Conservation (phyloP, 129 eudicot species). For the Solidago caesia region DNA sequence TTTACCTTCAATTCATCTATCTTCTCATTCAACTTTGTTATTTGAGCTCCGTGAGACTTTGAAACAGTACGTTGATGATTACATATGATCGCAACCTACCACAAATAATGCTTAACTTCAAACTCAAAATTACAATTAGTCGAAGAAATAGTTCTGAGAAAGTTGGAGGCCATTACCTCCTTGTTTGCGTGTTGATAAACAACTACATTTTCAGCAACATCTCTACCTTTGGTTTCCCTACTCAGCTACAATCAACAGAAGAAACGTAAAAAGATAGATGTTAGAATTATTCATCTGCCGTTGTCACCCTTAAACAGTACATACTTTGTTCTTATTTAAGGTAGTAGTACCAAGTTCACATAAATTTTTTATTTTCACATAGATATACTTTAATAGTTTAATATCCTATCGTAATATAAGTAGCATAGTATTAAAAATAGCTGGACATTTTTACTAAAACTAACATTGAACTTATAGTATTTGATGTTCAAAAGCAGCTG, state of each 20-base stretch:
- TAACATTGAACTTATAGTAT: neutral
- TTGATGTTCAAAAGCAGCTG: neutral
- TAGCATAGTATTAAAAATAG: no score
- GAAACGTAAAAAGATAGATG: neutral
- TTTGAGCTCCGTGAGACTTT: constrained; percentile 80
- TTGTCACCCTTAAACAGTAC: neutral
- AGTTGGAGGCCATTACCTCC: constrained; percentile 51
- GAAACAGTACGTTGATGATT: constrained; percentile 97
- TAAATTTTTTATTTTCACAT: neutral
- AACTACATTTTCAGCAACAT: constrained; percentile 65
- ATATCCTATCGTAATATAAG: no score
- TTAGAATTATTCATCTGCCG: neutral
- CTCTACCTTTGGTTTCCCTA: constrained; percentile 63
- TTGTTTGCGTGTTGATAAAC: constrained; percentile 84
- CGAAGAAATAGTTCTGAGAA: neutral
- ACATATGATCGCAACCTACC: constrained; percentile 93
- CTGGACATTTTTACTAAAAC: neutral
- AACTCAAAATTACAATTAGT: constrained; percentile 5
- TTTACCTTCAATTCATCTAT: constrained; percentile 77
- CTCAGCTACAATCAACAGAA: constrained; percentile 52
- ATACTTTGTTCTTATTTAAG: neutral
- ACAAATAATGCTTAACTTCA: constrained; percentile 18
- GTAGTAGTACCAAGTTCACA: neutral
- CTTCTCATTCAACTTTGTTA: constrained; percentile 62
- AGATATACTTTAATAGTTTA: no score